These are phyloP conservation scores for Neostapfia colusana DNA, from an alignment of 176 grass and related monocot genomes.

Conservation along the genomic window DNA sequence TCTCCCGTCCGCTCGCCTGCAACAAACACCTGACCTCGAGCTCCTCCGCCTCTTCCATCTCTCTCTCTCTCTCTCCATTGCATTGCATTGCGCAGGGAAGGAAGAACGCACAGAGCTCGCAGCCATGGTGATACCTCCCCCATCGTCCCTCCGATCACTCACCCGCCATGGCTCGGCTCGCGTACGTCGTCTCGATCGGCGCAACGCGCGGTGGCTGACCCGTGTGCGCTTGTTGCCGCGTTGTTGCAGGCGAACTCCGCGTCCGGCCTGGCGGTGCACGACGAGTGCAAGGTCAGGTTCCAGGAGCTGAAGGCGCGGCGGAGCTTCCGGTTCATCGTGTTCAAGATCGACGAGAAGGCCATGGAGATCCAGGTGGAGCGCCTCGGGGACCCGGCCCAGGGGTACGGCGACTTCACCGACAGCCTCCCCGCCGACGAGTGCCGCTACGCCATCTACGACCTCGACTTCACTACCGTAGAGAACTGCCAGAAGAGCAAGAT, in stretches of 20 bases:
- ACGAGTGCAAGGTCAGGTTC: slow-evolving; percentile 83
- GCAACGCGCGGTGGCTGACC: no score
- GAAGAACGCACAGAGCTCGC: neutral
- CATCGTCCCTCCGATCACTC: neutral
- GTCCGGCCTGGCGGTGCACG: slow-evolving; percentile 61
- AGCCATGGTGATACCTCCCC: slow-evolving; percentile 38
- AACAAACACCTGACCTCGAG: slow-evolving; percentile 26
- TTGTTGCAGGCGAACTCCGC: slow-evolving; percentile 57
- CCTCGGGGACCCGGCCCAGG: slow-evolving; percentile 51
- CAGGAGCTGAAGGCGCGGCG: slow-evolving; percentile 57
- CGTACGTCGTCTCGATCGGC: no score
- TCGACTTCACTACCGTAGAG: slow-evolving; percentile 78
- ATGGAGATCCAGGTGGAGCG: slow-evolving; percentile 79
- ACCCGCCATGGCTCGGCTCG: no score
- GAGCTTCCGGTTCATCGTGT: slow-evolving; percentile 73
- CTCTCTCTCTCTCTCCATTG: neutral
- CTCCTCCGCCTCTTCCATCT: neutral
- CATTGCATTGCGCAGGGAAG: neutral
- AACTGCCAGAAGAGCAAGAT: slow-evolving; percentile 99
- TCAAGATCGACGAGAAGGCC: slow-evolving; percentile 63
- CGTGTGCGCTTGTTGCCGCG: neutral
- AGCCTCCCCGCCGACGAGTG: slow-evolving; percentile 66
- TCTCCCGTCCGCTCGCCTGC: slow-evolving; percentile 31
- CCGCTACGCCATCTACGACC: slow-evolving; percentile 82
- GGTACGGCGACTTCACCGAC: slow-evolving; percentile 70